Percentiles rank a stretch among this genome's conserved stretches.
These are phyloP conservation scores for Polymyxa betae DNA, from an alignment of 208 protist species.

Conservation along the genomic window DNA sequence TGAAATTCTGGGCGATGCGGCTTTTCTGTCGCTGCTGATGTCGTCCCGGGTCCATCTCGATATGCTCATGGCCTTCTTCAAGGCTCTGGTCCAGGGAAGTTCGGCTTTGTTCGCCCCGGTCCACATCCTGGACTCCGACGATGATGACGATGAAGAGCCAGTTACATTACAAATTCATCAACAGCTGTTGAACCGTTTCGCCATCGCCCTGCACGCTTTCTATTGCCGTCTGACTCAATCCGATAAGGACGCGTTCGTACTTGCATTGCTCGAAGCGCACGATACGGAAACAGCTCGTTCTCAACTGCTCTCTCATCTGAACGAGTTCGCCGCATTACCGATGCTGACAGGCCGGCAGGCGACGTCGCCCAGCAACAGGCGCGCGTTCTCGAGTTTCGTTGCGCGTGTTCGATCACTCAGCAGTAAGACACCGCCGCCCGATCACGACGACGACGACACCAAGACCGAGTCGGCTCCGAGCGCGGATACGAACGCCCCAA, in stretches of 20 bases:
- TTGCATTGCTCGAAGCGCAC: not conserved
- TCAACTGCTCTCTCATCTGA: not conserved
- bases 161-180: not conserved
- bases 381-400: not conserved
- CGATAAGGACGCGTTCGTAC: not conserved
- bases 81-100: not conserved
- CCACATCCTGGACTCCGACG: not conserved
- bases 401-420: no score
- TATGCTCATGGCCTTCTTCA: not conserved
- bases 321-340: not conserved
- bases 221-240: not conserved
- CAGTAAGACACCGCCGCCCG: no score
- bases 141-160: not conserved
- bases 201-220: not conserved
- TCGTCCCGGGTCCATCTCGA: not conserved
- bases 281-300: not conserved
- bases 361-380: not conserved
- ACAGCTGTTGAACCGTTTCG: not conserved
- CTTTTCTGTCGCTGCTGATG: conserved; percentile 10
- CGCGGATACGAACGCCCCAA: no score
- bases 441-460: no score
- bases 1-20: not conserved
- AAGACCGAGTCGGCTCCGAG: no score
- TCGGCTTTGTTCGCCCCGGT: not conserved
- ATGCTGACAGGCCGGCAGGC: not conserved